Evolutionary conservation across 768 basidiomycete genomes (phyloP).

Genomic region (Cytidiella melzeri): DNA sequence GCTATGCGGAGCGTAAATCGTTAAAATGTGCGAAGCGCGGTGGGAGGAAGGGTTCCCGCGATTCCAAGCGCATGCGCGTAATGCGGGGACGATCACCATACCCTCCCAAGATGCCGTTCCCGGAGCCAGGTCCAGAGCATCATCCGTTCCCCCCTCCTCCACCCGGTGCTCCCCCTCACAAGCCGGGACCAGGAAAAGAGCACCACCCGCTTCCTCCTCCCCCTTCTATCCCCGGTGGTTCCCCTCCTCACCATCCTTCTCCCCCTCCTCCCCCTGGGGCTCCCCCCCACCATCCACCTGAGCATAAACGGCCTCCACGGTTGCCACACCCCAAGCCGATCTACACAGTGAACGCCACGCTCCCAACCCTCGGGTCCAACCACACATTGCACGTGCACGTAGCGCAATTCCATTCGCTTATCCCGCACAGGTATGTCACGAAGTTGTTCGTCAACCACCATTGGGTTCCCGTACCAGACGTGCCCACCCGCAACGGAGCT

Average conservation of each 20-base stretch:
- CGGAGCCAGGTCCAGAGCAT: neutral
- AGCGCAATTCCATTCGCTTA: conserved; percentile 34
- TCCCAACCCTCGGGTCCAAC: conserved; percentile 35
- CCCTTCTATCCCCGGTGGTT: neutral
- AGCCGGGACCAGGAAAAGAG: neutral
- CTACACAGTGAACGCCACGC: conserved; percentile 19
- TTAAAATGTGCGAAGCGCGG: too few relatives aligned
- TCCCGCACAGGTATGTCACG: conserved; percentile 31
- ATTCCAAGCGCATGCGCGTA: too few relatives aligned
- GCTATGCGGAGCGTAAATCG: too few relatives aligned
- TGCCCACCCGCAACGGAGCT: conserved; percentile 52
- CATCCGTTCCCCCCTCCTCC: conserved; percentile 2
- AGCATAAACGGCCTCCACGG: conserved; percentile 18
- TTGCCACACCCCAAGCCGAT: conserved; percentile 9
- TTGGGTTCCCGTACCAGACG: conserved; percentile 35
- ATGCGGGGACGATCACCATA: neutral
- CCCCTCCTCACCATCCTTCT: conserved; percentile 1
- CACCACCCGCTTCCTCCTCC: neutral
- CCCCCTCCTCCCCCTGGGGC: conserved; percentile 5
- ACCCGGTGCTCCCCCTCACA: neutral
- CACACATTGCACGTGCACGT: conserved; percentile 41
- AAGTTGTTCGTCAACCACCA: conserved; percentile 36
- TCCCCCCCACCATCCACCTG: conserved; percentile 9
- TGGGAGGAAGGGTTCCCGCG: too few relatives aligned
- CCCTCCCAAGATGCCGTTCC: neutral